Conservation (phyloP, 208 protist genomes). For the Herpetomonas tarakana region DNA sequence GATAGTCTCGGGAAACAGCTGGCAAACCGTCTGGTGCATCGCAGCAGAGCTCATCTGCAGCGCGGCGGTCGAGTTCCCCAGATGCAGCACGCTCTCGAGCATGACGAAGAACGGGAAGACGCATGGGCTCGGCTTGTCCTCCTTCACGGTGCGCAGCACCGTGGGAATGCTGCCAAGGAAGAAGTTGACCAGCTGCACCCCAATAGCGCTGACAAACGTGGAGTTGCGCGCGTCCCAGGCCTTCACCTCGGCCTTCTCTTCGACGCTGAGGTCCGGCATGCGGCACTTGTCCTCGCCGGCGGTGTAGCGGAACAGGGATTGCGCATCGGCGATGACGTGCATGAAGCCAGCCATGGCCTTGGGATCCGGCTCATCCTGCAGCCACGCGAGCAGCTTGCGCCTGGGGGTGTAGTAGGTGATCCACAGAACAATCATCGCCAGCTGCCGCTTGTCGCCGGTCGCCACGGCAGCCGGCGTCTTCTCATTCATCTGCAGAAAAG, state of each 20-base stretch:
- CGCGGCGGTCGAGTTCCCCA: slow-evolving; percentile 75
- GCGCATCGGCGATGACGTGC: slow-evolving; percentile 63
- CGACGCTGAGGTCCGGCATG: not conserved
- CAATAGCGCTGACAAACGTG: slow-evolving; percentile 72
- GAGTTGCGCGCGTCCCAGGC: slow-evolving; percentile 78
- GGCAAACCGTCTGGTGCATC: slow-evolving; percentile 63
- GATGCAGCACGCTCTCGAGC: slow-evolving; percentile 69
- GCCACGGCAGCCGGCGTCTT: slow-evolving; percentile 32
- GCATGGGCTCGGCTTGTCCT: slow-evolving; percentile 34
- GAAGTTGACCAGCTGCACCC: slow-evolving; percentile 48
- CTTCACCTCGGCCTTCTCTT: slow-evolving; percentile 14
- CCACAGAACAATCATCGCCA: slow-evolving; percentile 67
- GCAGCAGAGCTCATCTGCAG: slow-evolving; percentile 75
- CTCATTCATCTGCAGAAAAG: slow-evolving; percentile 46
- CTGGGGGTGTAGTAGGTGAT: slow-evolving; percentile 78
- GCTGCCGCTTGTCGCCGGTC: slow-evolving; percentile 53
- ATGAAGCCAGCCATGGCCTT: slow-evolving; percentile 69
- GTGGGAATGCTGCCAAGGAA: slow-evolving; percentile 62
- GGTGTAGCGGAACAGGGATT: slow-evolving; percentile 69
- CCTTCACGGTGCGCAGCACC: slow-evolving; percentile 52
- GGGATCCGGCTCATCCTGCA: slow-evolving; percentile 35
- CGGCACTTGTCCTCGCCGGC: slow-evolving; percentile 31
- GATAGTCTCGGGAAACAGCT: slow-evolving; percentile 82
- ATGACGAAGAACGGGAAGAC: slow-evolving; percentile 86
- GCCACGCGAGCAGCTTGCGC: slow-evolving; percentile 37